Base-by-base conservation (phyloP, 148 eudicot species). In the Camellia sinensis region DNA sequence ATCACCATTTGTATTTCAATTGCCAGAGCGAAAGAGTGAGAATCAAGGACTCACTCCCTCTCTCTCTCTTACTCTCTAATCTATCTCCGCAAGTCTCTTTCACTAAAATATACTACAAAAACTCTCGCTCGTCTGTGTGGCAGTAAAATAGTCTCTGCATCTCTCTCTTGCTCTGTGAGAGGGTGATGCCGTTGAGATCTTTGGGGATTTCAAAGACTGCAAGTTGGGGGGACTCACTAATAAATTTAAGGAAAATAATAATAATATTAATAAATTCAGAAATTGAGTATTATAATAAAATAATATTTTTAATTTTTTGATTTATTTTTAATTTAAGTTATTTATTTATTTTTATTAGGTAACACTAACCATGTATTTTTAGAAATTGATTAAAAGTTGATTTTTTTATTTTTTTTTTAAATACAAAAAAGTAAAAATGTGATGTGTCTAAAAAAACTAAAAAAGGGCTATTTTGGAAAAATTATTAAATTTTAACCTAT, bases 51-150 rank as follows among this genome's bases (percentile, higher is more conserved):
- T 6, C 18, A 17, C 12, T 1, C 69, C 2, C 69, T 10, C 71
- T 46, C 71, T 48, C 79, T 22, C 79, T 63, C 79, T 62, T 10
- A 41, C 79, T 45, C 59, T 61, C 79, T 74, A 29, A 29, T 29
- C 37, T 29, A 29, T 29, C 1, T 29, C 37, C 37, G 37, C 37
- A 8, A 37, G 46, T 72, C 40, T 50, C 40, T 72, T 14, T 73
- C 56, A 48, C 52, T 48, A 7, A 48, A 48, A 48, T 48, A 48
- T 48, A 3, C 52, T 48, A 48, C 52, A 48, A 48, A 48, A 5
- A 48, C 52, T 48, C 52, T 48, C 52, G 5, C 52, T 48, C 37
- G 37, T 29, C 54, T 21, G 29, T 50, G 67, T 13, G 17, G 61
- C 10, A 57, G 61, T 9, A 15, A 57, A 57, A 15, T 57, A 9